Base-by-base conservation (phyloP, 768 basidiomycete species). In the Mycena capillaripes region DNA sequence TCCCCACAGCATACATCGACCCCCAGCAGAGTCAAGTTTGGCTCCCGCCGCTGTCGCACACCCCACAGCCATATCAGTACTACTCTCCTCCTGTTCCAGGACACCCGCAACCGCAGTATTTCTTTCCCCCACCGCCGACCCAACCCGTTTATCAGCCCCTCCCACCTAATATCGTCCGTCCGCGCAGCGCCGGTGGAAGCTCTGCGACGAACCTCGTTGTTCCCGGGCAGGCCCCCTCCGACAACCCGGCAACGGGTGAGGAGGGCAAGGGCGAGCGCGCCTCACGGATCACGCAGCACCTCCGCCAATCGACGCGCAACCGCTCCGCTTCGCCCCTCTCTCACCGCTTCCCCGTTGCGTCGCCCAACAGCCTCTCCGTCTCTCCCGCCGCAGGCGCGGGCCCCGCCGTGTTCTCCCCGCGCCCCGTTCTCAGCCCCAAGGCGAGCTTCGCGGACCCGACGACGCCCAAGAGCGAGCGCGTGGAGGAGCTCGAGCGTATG, bases 401-500 rank as follows among this genome's bases (percentile, higher is more conserved):
- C 7, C 82, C 85, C 9, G 76, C 88, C 2, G 73, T 92, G 3
- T 84, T 89, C 71, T 93, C 93, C 0, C 93, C 94, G 4, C 89
- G 91, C 10, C 93, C 94, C 0, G 82, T 92, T 61, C 85, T 89
- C 21, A 93, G 92, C 0, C 92, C 93, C 8, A 92, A 91, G 73
- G 79, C 85, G 14, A 79, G 81, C 1, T 78, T 85, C 36, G 80
- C 81, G 42, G 79, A 82, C 25, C 78, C 79, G 12, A 79, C 84
- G 3, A 61, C 86, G 27, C 77, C 83, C 34, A 89, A 86, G 82
- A 89, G 88, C 76, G 87, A 89, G 69, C 81, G 89, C n/a, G 93
- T 95, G 9, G 89, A 89, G 69, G 84, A 87, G 71, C 84, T 95
- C 62, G 95, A 95, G 81, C 86, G 87, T 79, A 90, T 96, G 85